Conservation (phyloP, 495 filamentous ascomycete genomes). For the Podospora bellae-mahoneyi region DNA sequence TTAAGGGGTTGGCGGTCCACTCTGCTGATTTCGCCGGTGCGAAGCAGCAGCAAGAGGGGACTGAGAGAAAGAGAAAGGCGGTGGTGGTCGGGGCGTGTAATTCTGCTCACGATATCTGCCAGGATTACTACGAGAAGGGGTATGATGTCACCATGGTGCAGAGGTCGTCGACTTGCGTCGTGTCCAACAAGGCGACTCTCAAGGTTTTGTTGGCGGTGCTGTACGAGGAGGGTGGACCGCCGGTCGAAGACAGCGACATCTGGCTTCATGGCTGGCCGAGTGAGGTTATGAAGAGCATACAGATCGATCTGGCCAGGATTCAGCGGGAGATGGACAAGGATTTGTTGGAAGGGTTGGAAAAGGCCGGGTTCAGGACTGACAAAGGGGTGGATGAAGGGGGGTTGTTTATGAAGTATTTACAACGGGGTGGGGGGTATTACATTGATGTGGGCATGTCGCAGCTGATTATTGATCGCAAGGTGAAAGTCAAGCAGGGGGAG, state of each 20-base stretch:
- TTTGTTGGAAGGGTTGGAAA: constrained; percentile 56
- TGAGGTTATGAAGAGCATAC: constrained; percentile 56
- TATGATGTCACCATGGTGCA: constrained; percentile 84
- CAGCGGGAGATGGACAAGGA: constrained; percentile 51
- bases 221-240: constrained; percentile 61
- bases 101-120: constrained; percentile 77
- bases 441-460: constrained; percentile 74
- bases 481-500: constrained; percentile 70
- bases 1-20: constrained; percentile 61
- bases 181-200: constrained; percentile 49
- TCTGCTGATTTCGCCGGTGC: constrained; percentile 66
- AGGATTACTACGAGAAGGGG: constrained; percentile 77
- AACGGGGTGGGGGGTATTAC: constrained; percentile 75
- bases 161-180: constrained; percentile 68
- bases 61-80: constrained; percentile 57
- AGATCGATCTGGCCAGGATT: constrained; percentile 48
- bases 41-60: constrained; percentile 21
- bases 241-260: constrained; percentile 63
- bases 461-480: constrained; percentile 71
- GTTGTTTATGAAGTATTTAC: constrained; percentile 70
- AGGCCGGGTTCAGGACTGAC: constrained; percentile 68
- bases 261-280: constrained; percentile 53
- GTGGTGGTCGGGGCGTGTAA: constrained; percentile 79
- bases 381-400: constrained; percentile 62
- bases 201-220: constrained; percentile 53